Base-by-base conservation (phyloP, 2,329 filamentous ascomycete species). In the Neurospora sp. region DNA sequence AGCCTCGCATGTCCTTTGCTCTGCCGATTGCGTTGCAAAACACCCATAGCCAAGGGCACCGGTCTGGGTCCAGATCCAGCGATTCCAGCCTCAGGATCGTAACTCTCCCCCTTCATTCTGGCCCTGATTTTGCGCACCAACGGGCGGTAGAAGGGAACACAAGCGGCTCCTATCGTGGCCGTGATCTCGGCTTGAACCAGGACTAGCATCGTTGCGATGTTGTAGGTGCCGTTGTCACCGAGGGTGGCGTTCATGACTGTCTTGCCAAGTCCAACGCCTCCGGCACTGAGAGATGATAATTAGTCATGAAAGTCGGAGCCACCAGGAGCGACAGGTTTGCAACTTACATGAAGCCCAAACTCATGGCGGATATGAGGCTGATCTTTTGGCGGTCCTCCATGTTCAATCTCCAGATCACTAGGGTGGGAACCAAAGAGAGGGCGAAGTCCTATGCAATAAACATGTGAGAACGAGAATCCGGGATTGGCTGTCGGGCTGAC, bases 161-260 rank as follows among this genome's bases (percentile, higher is more conserved):
- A 86, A 73, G 86, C 84, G 4, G 86, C 84, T 66, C 86, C 85
- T 72, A 86, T 85, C 33, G 84, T 86, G 68, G 84, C 84, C 6
- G 83, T 80, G 69, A 86, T 79, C 76, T 86, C 84, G 17, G 83
- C 78, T 77, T 39, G 40, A 43, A 67, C n/a, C 66, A 67, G 69
- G 65, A 71, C 68, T 38, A 41, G 41, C 36, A 68, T 15, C 12
- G 36, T 62, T 19, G 67, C 68, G 5, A 43, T 40, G 15, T 19
- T 28, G 67, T 70, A 38, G 3, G 67, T 69, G 36, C 23, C 43
- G 67, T 19, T 68, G 33, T 67, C 41, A 12, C 66, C 66, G 39
- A 70, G 52, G 15, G 39, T 40, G 40, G 69, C 66, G 40, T 68
- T 70, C 38, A 67, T 70, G 8, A 67, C 38, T 15, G 69, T 23